phyloP scores from a whole-genome alignment of 2,329 filamentous ascomycete genomes.

The Monilinia polystroma region DNA sequence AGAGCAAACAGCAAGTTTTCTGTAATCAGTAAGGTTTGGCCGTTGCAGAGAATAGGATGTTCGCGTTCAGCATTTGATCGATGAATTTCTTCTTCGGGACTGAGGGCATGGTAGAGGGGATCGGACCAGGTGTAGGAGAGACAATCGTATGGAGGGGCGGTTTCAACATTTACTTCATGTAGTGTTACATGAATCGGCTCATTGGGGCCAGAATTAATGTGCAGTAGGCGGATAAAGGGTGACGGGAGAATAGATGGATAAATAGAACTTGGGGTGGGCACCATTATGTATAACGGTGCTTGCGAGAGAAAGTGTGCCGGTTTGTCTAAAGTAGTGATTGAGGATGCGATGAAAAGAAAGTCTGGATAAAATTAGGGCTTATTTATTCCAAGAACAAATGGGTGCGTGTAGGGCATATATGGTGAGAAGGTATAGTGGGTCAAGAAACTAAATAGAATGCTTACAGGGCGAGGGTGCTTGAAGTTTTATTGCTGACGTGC shows the following conservation, averaged over 20 bases:
- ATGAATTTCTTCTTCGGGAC: constrained; percentile 6
- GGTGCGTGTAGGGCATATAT: background rate
- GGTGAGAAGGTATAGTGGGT: background rate
- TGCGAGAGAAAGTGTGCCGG: background rate
- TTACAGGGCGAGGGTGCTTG: background rate
- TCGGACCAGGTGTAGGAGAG: constrained; percentile 25
- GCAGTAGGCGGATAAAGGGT: constrained; percentile 15
- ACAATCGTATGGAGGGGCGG: constrained; percentile 12
- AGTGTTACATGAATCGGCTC: constrained; percentile 18
- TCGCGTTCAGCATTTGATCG: background rate
- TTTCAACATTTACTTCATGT: background rate
- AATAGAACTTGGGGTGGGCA: background rate
- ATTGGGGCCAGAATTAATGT: background rate
- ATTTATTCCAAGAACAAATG: background rate
- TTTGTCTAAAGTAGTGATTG: background rate
- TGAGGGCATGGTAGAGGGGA: constrained; percentile 20
- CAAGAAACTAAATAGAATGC: background rate
- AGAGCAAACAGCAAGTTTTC: constrained; percentile 1
- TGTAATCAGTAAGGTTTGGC: background rate
- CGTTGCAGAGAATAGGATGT: constrained; percentile 17
- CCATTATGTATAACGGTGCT: background rate
- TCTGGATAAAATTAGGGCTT: background rate
- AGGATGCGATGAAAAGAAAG: too few relatives aligned
- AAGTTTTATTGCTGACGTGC: background rate
- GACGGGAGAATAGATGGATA: constrained; percentile 6